phyloP scores from a whole-genome alignment of 2,329 filamentous ascomycete species.

The Phaeosphaeriaceae sp. region DNA sequence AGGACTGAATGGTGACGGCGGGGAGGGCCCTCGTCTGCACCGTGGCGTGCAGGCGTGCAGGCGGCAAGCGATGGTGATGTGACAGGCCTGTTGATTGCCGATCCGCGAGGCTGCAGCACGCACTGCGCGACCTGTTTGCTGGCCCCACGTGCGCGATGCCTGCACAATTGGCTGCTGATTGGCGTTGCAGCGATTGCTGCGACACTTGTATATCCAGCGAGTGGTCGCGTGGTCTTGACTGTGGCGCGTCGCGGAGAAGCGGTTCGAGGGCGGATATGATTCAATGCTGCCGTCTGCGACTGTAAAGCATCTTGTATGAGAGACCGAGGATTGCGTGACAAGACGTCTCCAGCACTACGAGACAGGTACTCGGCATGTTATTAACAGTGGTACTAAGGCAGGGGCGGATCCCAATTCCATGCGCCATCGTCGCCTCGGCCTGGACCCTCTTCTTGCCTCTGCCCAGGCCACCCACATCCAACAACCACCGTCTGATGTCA shows the following conservation, averaged over 20 bases:
- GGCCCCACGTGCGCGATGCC: neutral
- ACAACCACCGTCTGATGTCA: neutral
- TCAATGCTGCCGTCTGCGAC: neutral
- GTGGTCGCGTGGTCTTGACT: neutral
- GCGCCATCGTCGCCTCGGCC: neutral
- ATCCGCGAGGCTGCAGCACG: neutral
- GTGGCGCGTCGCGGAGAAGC: neutral
- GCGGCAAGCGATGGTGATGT: neutral
- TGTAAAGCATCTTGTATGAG: neutral
- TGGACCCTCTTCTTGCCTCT: neutral
- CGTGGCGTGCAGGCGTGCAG: neutral
- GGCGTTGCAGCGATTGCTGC: neutral
- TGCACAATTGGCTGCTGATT: neutral
- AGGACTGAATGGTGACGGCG: constrained; percentile 29
- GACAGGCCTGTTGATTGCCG: neutral
- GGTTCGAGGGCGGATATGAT: neutral
- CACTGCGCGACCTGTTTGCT: neutral
- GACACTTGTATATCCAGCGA: neutral
- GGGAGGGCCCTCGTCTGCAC: neutral
- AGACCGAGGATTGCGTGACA: neutral
- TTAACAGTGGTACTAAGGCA: neutral
- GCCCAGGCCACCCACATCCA: neutral
- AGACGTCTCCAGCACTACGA: neutral
- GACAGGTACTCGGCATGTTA: neutral
- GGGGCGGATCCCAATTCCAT: neutral